A percentile compares a stretch with the other conserved stretches of the same genome.
phyloP scores from a whole-genome alignment of 805 yeast species.

The Saccharomycopsis schoenii region DNA sequence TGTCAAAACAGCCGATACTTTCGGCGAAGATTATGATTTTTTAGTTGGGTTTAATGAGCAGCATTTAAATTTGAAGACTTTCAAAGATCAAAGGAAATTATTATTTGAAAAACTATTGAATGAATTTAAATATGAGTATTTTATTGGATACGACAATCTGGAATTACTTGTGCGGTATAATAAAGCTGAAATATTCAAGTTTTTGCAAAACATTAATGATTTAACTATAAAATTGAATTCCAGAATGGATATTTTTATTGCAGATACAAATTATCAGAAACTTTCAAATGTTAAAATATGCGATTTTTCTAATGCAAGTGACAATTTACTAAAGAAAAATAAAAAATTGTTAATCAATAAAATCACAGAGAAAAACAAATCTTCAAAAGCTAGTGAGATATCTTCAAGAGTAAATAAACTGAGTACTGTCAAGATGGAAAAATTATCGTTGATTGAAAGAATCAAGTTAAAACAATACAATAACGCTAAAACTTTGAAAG shows the following conservation, averaged over 20 bases:
- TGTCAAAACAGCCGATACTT: not conserved
- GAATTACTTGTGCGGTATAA: not conserved
- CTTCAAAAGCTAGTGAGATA: not conserved
- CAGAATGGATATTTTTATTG: not conserved
- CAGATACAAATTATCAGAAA: not conserved
- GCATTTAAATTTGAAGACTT: not conserved
- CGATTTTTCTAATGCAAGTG: not conserved
- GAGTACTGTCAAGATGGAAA: not conserved
- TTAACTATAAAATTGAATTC: not conserved
- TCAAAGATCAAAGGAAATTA: not conserved
- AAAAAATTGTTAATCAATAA: not conserved
- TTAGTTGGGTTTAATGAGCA: not conserved
- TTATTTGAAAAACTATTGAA: not conserved
- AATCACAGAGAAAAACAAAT: not conserved
- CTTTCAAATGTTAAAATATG: not conserved
- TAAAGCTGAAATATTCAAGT: not conserved
- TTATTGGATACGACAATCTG: not conserved
- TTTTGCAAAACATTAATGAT: not conserved
- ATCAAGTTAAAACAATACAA: slow-evolving; percentile 10
- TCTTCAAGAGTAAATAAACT: not conserved
- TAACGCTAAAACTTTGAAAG: not conserved
- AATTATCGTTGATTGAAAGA: slow-evolving; percentile 8
- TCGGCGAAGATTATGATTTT: not conserved
- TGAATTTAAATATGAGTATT: not conserved
- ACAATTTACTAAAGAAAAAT: not conserved